A percentile compares a stretch with the other conserved stretches of the same genome.
Evolutionary conservation across 2,329 filamentous ascomycete species (phyloP).

Genomic region (Pleoardoris graminearum): DNA sequence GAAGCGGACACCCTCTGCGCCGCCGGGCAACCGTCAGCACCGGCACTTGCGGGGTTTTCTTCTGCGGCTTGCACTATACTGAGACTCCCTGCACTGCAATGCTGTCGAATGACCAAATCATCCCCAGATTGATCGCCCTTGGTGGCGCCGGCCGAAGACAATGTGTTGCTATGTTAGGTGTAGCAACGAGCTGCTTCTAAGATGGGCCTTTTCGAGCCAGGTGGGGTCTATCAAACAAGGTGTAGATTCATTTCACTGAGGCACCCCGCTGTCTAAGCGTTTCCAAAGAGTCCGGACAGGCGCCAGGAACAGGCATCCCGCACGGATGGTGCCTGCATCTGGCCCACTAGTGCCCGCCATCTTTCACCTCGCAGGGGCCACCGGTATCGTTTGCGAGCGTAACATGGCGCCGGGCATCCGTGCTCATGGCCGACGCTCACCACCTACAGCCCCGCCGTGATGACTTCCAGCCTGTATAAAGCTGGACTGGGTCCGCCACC

Average conservation of each 20-base stretch:
- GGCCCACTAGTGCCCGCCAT: constrained; percentile 17
- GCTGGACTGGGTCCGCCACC: constrained; percentile 1
- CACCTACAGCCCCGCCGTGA: constrained; percentile 5
- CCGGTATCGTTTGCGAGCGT: constrained; percentile 11
- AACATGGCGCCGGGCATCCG: constrained; percentile 12
- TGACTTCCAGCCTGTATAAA: constrained; percentile 11
- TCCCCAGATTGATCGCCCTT: neutral
- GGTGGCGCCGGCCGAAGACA: constrained; percentile 14
- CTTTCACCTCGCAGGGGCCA: constrained; percentile 15
- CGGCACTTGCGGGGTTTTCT: neutral
- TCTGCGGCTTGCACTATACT: constrained; percentile 4
- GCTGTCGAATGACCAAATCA: neutral
- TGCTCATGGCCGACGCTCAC: constrained; percentile 12
- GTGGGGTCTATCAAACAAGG: constrained; percentile 13
- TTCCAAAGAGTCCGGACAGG: constrained; percentile 14
- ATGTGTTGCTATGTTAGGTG: constrained; percentile 9
- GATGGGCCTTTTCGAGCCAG: constrained; percentile 3
- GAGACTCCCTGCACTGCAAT: constrained; percentile 4
- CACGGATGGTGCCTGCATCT: constrained; percentile 16
- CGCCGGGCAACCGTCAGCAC: constrained; percentile 1
- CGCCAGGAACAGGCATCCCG: constrained; percentile 16
- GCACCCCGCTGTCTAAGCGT: constrained; percentile 18
- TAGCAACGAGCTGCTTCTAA: constrained; percentile 9
- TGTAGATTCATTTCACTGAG: constrained; percentile 26
- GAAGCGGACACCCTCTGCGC: constrained; percentile 1